Conservation (phyloP, 306 rosid genomes). For the Cucurbita maxima region DNA sequence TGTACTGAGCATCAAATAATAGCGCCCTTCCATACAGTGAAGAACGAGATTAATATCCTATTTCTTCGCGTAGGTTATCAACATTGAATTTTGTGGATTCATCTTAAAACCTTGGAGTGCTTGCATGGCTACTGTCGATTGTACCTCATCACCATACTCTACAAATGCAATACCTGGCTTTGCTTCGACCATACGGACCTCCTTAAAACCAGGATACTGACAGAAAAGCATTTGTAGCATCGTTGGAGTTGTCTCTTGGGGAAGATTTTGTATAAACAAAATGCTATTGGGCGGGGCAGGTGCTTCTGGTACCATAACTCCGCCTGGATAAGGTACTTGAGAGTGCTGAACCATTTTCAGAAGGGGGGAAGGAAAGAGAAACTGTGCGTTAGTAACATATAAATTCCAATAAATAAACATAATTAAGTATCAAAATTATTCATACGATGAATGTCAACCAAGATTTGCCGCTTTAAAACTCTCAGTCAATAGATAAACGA, state of each 20-base stretch:
- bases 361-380: background rate
- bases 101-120: conserved; percentile 85
- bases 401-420: background rate
- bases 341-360: conserved; percentile 30
- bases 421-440: background rate
- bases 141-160: conserved; percentile 83
- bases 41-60: conserved; percentile 12
- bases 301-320: conserved; percentile 70
- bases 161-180: conserved; percentile 97
- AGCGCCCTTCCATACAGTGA: background rate
- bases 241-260: conserved; percentile 77
- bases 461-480: background rate
- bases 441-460: background rate
- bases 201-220: conserved; percentile 85
- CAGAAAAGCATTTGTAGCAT: conserved; percentile 98
- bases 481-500: background rate
- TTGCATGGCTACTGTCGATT: conserved; percentile 85
- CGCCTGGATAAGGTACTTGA: conserved; percentile 82
- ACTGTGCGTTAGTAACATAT: background rate
- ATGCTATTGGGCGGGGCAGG: conserved; percentile 98
- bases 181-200: conserved; percentile 95
- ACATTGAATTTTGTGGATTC: conserved; percentile 83
- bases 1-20: background rate
- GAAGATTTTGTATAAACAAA: conserved; percentile 85
- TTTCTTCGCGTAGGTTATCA: conserved; percentile 90